Conservation (phyloP, 495 filamentous ascomycete species). For the Penicillium argentinense region DNA sequence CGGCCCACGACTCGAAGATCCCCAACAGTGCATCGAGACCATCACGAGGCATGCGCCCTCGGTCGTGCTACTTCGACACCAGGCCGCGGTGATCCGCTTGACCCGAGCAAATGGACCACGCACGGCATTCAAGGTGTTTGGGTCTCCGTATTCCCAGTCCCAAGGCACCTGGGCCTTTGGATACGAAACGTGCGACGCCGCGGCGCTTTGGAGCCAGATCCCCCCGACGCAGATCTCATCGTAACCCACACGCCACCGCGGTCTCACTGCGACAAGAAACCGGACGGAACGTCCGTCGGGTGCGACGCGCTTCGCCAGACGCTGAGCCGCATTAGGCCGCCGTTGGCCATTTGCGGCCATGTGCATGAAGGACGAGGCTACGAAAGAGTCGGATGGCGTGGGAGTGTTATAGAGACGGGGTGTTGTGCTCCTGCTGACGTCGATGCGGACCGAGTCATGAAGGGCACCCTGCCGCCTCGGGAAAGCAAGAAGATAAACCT, state of each 20-base stretch:
- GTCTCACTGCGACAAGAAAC: constrained; percentile 43
- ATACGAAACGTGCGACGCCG: constrained; percentile 53
- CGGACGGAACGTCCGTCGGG: constrained; percentile 30
- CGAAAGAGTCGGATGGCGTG: constrained; percentile 40
- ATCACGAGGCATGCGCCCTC: constrained; percentile 50
- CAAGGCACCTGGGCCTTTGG: constrained; percentile 71
- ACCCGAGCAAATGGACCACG: constrained; percentile 56
- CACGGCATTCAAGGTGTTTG: constrained; percentile 72
- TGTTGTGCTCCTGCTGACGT: neutral
- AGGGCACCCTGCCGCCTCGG: constrained; percentile 24
- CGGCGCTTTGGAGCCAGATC: constrained; percentile 48
- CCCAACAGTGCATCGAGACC: constrained; percentile 54
- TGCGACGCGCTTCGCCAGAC: constrained; percentile 39
- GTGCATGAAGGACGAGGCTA: constrained; percentile 51
- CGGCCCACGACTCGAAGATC: constrained; percentile 56
- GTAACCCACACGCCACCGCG: constrained; percentile 52
- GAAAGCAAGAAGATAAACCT: constrained; percentile 59
- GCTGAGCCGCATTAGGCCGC: constrained; percentile 42
- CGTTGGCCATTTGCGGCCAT: constrained; percentile 50
- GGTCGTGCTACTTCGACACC: constrained; percentile 66
- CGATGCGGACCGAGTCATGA: constrained; percentile 7
- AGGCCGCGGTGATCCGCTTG: constrained; percentile 58
- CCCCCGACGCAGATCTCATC: constrained; percentile 45
- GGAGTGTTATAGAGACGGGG: neutral
- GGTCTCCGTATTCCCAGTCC: constrained; percentile 68